These are phyloP conservation scores for Fusarium subglutinans DNA, from an alignment of 2,329 filamentous ascomycete species.

Conservation along the genomic window DNA sequence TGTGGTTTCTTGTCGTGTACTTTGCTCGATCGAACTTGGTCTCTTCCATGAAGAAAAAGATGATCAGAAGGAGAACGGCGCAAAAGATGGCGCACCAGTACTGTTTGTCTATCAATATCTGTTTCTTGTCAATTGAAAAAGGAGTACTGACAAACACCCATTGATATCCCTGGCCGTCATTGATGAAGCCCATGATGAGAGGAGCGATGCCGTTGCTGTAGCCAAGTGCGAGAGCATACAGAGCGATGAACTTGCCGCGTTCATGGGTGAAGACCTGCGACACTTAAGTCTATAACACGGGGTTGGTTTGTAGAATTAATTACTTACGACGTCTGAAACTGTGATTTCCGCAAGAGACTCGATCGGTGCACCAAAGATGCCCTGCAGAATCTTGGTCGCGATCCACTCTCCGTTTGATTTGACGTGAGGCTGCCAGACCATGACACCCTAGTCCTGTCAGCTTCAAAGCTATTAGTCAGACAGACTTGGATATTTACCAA, in stretches of 20 bases:
- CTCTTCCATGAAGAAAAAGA: background rate
- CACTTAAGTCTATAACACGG: accelerated
- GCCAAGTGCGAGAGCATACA: background rate
- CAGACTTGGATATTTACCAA: background rate
- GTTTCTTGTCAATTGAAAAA: no score
- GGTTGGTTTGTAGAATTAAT: accelerated
- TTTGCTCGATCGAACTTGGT: background rate
- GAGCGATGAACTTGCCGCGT: background rate
- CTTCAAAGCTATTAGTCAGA: accelerated
- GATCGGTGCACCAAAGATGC: background rate
- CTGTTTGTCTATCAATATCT: accelerated
- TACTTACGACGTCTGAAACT: background rate
- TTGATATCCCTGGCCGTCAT: background rate
- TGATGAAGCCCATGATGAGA: background rate
- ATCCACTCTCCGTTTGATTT: background rate
- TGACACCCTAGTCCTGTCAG: background rate
- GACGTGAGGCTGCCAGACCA: background rate
- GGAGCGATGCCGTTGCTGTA: background rate
- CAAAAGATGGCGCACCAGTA: background rate
- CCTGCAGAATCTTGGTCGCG: background rate
- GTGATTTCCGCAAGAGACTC: background rate
- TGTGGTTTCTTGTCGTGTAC: background rate
- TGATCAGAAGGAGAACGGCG: background rate
- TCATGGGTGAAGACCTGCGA: background rate
- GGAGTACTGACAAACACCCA: background rate